Evolutionary conservation across 2,329 filamentous ascomycete genomes (phyloP), one percentile per base, ranked within the genome.

Genomic region (Sclerotinia nivalis): DNA sequence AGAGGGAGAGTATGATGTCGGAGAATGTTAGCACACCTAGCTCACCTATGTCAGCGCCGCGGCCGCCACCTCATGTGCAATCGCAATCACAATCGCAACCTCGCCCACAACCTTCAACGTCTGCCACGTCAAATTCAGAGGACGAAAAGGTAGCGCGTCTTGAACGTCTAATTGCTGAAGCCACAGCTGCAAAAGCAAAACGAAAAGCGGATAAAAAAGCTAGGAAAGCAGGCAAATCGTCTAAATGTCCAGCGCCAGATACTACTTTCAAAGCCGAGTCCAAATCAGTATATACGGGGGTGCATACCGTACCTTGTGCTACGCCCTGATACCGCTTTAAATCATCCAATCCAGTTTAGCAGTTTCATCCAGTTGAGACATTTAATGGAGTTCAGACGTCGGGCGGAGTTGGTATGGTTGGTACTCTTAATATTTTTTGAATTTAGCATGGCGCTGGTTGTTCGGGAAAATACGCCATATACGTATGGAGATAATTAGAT

Each of bases 111-210:
- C 20, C 50, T 34, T 66, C 64, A 15, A n/a, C 64, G 7, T 34
- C 52, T 20, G 18, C 49, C 22, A 43, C 22, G 0, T 28, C 37
- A 15, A 37, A 78, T 43, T 76, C 71, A 40, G 80, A 80, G 72
- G 81, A 82, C 66, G 80, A 81, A 31, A 80, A 80, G 67, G 80
- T 84, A 25, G 82, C 81, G 18, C 80, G 82, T 45, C 75, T 86
- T 49, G 83, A 86, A 75, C 79, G 78, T 34, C 79, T 76, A 55
- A 79, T 86, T 31, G 77, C 78, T 47, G 82, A 83, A 69, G 77
- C 77, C 62, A 80, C 81, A 72, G 80, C 79, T 52, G 81, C 82
- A 45, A 82, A 79, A 66, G 76, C 76, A 20, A 75, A 75, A 72
- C 71, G 75, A 22, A 82, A 77, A 74, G 76, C 76, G 45, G 76